Evolutionary conservation across 2,329 filamentous ascomycete genomes (phyloP).

Genomic region (Parastagonospora avenae): DNA sequence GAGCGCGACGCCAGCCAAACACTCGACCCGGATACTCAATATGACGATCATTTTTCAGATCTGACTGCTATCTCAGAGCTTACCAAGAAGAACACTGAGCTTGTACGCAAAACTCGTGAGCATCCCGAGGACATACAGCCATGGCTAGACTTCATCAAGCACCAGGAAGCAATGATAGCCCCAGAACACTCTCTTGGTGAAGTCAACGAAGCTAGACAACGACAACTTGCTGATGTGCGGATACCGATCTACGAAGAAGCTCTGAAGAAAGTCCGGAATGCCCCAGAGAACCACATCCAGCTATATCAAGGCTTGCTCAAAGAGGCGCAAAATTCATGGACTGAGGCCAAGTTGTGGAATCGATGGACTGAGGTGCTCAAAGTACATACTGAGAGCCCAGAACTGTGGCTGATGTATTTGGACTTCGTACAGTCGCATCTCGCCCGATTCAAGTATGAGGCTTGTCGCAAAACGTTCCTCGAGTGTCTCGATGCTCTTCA

Average conservation of each 20-base stretch:
- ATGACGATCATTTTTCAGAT: slow-evolving; percentile 30
- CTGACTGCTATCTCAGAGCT: slow-evolving; percentile 28
- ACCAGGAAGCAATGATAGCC: slow-evolving; percentile 73
- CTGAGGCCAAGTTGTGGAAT: slow-evolving; percentile 61
- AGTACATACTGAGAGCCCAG: slow-evolving; percentile 62
- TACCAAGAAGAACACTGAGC: slow-evolving; percentile 62
- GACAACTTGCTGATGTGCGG: slow-evolving; percentile 77
- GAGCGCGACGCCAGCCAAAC: slow-evolving; percentile 22
- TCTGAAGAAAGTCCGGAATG: slow-evolving; percentile 60
- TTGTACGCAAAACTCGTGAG: slow-evolving; percentile 68
- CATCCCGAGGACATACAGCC: slow-evolving; percentile 69
- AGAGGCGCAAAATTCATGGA: slow-evolving; percentile 78
- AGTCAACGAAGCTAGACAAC: slow-evolving; percentile 64
- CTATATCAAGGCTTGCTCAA: slow-evolving; percentile 73
- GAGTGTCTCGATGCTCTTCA: slow-evolving; percentile 57
- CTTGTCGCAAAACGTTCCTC: slow-evolving; percentile 63
- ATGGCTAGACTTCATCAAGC: slow-evolving; percentile 79
- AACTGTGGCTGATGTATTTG: slow-evolving; percentile 75
- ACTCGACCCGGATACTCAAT: slow-evolving; percentile 46
- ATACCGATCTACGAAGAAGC: slow-evolving; percentile 81
- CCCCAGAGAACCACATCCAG: slow-evolving; percentile 57
- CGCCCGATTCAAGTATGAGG: slow-evolving; percentile 69
- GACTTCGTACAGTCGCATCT: slow-evolving; percentile 73
- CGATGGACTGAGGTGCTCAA: slow-evolving; percentile 70
- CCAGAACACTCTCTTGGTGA: slow-evolving; percentile 52